Conservation (phyloP, 192 early-diverging fungal species). For the Rhizophagus clarus region DNA sequence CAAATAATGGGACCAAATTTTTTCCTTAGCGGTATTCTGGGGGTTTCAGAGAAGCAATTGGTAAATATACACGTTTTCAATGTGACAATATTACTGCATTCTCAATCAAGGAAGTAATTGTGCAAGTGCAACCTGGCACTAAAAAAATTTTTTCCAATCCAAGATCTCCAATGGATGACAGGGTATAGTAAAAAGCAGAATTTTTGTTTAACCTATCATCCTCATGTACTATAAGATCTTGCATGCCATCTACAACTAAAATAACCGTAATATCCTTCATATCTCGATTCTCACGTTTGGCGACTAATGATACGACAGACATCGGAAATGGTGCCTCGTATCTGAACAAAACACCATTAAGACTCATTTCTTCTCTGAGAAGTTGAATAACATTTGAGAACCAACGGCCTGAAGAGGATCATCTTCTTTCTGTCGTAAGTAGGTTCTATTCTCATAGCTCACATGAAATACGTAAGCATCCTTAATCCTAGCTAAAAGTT, state of each 20-base stretch:
- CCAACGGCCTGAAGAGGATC: not conserved
- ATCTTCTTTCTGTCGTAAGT: not conserved
- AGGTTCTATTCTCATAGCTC: slow-evolving; percentile 14
- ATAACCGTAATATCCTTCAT: slow-evolving; percentile 25
- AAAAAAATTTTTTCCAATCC: not conserved
- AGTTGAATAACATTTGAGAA: slow-evolving; percentile 27
- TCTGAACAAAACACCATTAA: not conserved
- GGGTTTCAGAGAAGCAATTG: slow-evolving; percentile 15
- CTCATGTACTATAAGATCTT: not conserved
- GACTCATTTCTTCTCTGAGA: slow-evolving; percentile 7
- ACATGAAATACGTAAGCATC: no score
- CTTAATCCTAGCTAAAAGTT: no score
- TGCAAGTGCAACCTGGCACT: not conserved
- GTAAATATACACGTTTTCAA: slow-evolving; percentile 31
- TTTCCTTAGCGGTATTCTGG: not conserved
- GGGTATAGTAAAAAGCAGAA: slow-evolving; percentile 11
- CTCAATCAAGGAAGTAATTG: slow-evolving; percentile 29
- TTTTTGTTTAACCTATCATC: slow-evolving; percentile 29
- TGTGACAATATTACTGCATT: slow-evolving; percentile 5
- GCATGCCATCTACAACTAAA: slow-evolving; percentile 4
- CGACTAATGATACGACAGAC: slow-evolving; percentile 13
- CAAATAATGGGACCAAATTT: not conserved
- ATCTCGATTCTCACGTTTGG: not conserved
- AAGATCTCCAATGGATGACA: slow-evolving; percentile 10
- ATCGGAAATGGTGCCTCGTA: slow-evolving; percentile 15